Evolutionary conservation across 495 filamentous ascomycete genomes (phyloP).

Genomic region (Viridothelium virens): DNA sequence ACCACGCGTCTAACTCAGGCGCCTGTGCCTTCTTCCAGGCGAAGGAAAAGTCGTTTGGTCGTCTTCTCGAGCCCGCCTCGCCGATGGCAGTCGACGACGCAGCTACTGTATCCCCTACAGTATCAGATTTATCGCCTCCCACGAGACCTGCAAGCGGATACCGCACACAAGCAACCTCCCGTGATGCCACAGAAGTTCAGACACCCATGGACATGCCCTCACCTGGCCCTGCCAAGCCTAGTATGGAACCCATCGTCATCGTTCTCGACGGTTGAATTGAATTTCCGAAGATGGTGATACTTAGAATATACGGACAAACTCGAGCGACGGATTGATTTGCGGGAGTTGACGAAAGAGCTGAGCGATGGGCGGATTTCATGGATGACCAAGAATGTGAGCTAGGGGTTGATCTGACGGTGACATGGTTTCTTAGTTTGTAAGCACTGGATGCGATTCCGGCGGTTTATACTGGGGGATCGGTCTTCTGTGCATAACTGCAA

Average conservation of each 20-base stretch:
- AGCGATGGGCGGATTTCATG: too few relatives aligned
- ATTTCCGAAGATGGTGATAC: neutral
- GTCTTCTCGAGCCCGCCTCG: neutral
- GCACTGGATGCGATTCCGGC: too few relatives aligned
- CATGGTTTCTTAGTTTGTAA: too few relatives aligned
- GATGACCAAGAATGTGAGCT: too few relatives aligned
- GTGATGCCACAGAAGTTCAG: neutral
- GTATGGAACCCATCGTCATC: neutral
- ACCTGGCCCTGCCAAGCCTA: neutral
- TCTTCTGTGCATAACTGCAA: too few relatives aligned
- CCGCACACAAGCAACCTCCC: neutral
- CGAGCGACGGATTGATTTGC: too few relatives aligned
- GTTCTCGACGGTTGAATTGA: neutral
- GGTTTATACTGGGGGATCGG: too few relatives aligned
- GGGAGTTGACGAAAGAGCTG: too few relatives aligned
- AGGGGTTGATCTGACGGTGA: too few relatives aligned
- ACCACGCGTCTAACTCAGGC: constrained; percentile 30
- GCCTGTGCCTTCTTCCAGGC: constrained; percentile 30
- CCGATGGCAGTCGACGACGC: neutral
- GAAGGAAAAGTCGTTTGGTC: constrained; percentile 13
- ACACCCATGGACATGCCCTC: neutral
- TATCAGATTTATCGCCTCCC: neutral
- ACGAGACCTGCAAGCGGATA: neutral
- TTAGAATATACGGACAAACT: neutral
- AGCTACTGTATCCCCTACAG: neutral